Percentiles rank a stretch among this genome's conserved stretches.
phyloP scores from a whole-genome alignment of 345 rosid genomes.

The Jatropha curcas region DNA sequence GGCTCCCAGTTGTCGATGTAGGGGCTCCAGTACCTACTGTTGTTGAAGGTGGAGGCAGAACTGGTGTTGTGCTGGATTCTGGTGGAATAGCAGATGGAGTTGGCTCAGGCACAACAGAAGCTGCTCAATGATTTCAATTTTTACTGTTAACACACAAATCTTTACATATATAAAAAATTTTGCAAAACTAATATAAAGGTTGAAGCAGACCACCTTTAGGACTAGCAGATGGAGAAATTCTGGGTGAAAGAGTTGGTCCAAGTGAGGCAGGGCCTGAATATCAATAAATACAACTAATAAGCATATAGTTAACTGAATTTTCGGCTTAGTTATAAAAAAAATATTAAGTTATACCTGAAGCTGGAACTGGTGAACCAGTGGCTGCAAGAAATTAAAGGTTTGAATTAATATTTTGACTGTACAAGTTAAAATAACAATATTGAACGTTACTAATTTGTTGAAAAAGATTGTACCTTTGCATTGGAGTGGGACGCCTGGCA shows the following conservation, averaged over 20 bases:
- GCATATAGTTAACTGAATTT: neutral
- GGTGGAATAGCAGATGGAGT: slow-evolving; percentile 58
- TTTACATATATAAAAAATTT: neutral
- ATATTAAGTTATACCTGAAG: slow-evolving; percentile 55
- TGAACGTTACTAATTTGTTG: neutral
- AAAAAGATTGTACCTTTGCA: slow-evolving; percentile 53
- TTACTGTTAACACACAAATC: neutral
- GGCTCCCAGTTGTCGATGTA: slow-evolving; percentile 45
- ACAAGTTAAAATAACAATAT: neutral
- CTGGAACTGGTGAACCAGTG: slow-evolving; percentile 58
- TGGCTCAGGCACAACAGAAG: slow-evolving; percentile 59
- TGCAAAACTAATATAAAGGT: neutral
- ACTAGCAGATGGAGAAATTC: slow-evolving; percentile 43
- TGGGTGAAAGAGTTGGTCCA: slow-evolving; percentile 52
- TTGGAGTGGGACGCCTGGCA: slow-evolving; percentile 75
- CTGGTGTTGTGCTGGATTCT: slow-evolving; percentile 50
- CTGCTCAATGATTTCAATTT: slow-evolving; percentile 16
- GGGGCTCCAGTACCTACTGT: slow-evolving; percentile 37
- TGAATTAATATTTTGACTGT: neutral
- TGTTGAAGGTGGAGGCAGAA: slow-evolving; percentile 50
- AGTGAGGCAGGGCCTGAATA: slow-evolving; percentile 54
- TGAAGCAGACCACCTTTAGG: slow-evolving; percentile 39
- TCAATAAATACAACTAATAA: neutral
- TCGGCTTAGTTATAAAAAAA: neutral
- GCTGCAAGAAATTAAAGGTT: slow-evolving; percentile 38